Evolutionary conservation across 805 yeast species (phyloP).

Genomic region (Kodamaea restingae): DNA sequence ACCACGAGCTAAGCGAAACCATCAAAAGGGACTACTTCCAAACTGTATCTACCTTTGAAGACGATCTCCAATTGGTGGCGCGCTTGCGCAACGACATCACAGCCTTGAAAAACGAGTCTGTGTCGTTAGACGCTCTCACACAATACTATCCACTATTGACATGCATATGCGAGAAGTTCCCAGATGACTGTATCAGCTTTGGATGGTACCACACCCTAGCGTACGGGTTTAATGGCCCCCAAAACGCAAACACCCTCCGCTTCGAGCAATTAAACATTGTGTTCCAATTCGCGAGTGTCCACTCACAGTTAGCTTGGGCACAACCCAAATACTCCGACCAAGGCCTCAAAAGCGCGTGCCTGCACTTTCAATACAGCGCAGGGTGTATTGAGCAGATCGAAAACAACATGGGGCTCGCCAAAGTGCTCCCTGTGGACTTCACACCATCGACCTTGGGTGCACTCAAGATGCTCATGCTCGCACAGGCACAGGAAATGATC

Average conservation of each 20-base stretch:
- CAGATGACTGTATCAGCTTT: slow-evolving; percentile 55
- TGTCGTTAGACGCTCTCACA: slow-evolving; percentile 29
- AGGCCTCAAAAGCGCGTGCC: slow-evolving; percentile 59
- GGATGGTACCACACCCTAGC: slow-evolving; percentile 74
- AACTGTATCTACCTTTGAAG: slow-evolving; percentile 29
- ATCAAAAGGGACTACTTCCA: slow-evolving; percentile 47
- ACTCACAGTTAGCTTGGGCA: slow-evolving; percentile 51
- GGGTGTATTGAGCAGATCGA: slow-evolving; percentile 51
- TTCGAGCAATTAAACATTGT: slow-evolving; percentile 62
- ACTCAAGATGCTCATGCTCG: slow-evolving; percentile 54
- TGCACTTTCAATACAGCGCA: slow-evolving; percentile 66
- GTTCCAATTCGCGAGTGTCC: slow-evolving; percentile 65
- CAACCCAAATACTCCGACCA: slow-evolving; percentile 45
- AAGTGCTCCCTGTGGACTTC: slow-evolving; percentile 41
- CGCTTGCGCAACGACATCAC: slow-evolving; percentile 41
- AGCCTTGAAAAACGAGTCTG: slow-evolving; percentile 26
- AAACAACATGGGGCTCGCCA: background rate
- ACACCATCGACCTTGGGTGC: slow-evolving; percentile 48
- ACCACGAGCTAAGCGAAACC: slow-evolving; percentile 33
- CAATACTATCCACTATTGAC: slow-evolving; percentile 47
- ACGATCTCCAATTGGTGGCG: slow-evolving; percentile 39
- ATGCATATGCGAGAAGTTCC: slow-evolving; percentile 53
- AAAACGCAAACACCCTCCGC: slow-evolving; percentile 42
- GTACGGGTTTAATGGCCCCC: slow-evolving; percentile 47
- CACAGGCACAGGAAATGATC: slow-evolving; percentile 83